Conservation (phyloP, 148 eudicot genomes). For the Rhododendron molle region DNA sequence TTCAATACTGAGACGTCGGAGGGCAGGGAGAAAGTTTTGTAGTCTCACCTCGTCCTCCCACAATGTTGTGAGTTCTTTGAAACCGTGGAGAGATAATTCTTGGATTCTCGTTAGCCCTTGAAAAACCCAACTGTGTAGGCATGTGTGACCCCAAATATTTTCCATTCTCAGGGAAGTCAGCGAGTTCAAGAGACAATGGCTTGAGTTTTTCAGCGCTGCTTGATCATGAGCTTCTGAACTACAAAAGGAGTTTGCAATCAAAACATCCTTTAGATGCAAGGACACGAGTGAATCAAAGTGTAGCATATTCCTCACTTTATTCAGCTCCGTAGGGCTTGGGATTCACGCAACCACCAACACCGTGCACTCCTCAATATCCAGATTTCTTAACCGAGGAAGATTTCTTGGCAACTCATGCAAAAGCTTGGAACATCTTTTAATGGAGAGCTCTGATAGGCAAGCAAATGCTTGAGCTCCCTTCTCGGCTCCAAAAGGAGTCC, state of each 20-base stretch:
- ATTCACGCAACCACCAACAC: too few relatives aligned
- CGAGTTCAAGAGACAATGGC: background rate
- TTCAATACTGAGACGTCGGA: background rate
- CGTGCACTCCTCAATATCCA: too few relatives aligned
- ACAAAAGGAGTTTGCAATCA: too few relatives aligned
- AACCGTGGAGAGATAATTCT: background rate
- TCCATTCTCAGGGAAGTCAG: background rate
- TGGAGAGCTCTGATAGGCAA: slow-evolving; percentile 1
- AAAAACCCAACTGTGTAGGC: background rate
- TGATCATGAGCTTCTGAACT: background rate
- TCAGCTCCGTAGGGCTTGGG: too few relatives aligned
- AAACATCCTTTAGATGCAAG: too few relatives aligned
- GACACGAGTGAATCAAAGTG: too few relatives aligned
- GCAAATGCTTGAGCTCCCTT: background rate
- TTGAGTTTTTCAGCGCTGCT: background rate
- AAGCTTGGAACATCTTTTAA: slow-evolving; percentile 13
- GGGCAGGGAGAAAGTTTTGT: background rate
- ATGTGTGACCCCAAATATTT: background rate
- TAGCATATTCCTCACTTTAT: too few relatives aligned
- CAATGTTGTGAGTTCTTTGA: background rate
- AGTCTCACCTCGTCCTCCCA: background rate
- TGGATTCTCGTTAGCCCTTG: background rate
- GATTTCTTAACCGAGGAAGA: too few relatives aligned
- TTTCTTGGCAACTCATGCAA: too few relatives aligned
- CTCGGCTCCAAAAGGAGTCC: slow-evolving; percentile 8